Evolutionary conservation across 306 rosid species (phyloP), one percentile per base, ranked within the genome.

Genomic region (Vicia villosa): DNA sequence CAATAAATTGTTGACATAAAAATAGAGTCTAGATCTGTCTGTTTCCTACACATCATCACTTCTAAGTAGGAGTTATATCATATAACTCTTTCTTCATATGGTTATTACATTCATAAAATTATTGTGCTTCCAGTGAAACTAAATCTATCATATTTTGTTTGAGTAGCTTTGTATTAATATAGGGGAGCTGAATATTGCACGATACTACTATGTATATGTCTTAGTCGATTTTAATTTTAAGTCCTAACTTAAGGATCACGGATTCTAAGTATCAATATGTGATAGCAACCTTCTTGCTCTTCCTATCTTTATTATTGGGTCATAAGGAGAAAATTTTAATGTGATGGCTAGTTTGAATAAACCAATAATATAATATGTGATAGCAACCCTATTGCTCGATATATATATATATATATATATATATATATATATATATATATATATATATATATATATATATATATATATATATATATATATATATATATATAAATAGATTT

Each of bases 191-290:
- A 74, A 43, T n/a, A n/a, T 46, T 36, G 68, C 74, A 75, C 36
- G 42, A 13, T 60, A 34, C 16, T 28, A 10, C 2, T 54, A 58
- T 19, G 32, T 58, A 67, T 68, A 52, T 36, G 40, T 81, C 46
- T 63, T 46, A 51, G 10, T 38, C 37, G n/a, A 49, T 11, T 61
- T 63, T 30, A 32, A 28, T 22, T 22, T 63, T 40, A 73, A 60
- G 20, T 50, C 80, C 46, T 79, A 66, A 46, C 88, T 77, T 80
- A 24, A 28, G 59, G 73, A 66, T 75, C 80, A 86, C 63, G 79
- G 70, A 40, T 68, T 77, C 78, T 80, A 20, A 38, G 16, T 54
- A 30, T 65, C 45, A 47, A 3, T 58, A 50, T 40, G 16, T 49
- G 72, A 68, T 42, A 61, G 72, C 68, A 61, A 68, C 72, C 17